phyloP scores from a whole-genome alignment of 306 rosid species.

The Glycyrrhiza uralensis region DNA sequence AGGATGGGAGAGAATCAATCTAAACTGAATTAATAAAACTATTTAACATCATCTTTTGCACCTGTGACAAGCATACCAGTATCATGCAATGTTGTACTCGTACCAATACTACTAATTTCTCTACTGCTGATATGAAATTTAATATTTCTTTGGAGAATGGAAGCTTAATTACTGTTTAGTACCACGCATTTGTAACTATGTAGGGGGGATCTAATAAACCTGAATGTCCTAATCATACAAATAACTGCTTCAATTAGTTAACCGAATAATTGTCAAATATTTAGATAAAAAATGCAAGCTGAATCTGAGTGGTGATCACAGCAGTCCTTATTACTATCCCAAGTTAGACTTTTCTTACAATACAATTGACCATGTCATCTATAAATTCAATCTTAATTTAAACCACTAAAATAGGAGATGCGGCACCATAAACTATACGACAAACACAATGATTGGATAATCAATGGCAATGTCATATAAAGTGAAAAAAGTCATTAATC shows the following conservation, averaged over 20 bases:
- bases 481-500: neutral
- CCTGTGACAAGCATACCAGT: neutral
- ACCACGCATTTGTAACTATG: neutral
- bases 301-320: neutral
- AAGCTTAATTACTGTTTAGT: neutral
- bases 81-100: slow-evolving; percentile 19
- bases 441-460: neutral
- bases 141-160: neutral
- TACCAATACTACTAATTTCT: slow-evolving; percentile 1
- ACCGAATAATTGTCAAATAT: slow-evolving; percentile 5
- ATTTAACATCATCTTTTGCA: slow-evolving; percentile 2
- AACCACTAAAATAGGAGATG: neutral
- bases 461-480: neutral
- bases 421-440: neutral
- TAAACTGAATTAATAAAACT: slow-evolving; percentile 5
- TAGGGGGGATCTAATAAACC: neutral
- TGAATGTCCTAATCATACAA: neutral
- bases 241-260: slow-evolving; percentile 2
- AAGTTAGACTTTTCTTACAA: neutral
- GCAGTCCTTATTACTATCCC: neutral
- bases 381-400: neutral
- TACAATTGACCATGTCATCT: neutral
- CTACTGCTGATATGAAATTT: neutral
- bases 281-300: neutral
- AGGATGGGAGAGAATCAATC: slow-evolving; percentile 16